Base-by-base conservation (phyloP, 176 grass and related monocot genomes). In the Bothriochloa decipiens region DNA sequence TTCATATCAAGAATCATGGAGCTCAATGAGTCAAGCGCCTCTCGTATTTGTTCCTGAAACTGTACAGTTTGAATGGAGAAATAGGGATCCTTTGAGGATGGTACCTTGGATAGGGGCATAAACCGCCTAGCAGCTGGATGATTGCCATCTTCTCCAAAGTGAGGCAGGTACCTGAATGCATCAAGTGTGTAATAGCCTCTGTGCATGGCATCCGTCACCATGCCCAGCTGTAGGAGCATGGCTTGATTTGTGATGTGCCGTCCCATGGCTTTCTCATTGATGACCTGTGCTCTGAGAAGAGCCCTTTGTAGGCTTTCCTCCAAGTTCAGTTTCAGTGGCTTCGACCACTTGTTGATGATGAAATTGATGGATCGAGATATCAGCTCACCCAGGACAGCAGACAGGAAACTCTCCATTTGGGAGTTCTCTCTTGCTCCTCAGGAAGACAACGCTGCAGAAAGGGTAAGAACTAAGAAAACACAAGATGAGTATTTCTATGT, bases 231-330 rank as follows among this genome's bases (percentile, higher is more conserved):
- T 1, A 4, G 65, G 6, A 42, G 15, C 46, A 84, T 68, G 14
- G 47, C 64, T 77, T 29, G 47, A 65, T 85, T 85, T 57, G 64
- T 85, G 36, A 77, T 70, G 7, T 70, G 64, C 6, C 64, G 35
- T 3, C 46, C 47, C 46, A 57, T 52, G 23, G 73, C 63, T 35
- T 84, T 73, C 0, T 77, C 63, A 5, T 33, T 3, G 47, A 85
- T 58, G 25, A 60, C 17, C 40, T 8, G 4, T 17, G 47, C 15
- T 50, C 47, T 4, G 0, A 82, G 15, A 50, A 50, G 15, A 50
- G 15, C 15, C 47, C 47, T 50, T 17, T 47, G 45, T 14, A 77
- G 53, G 25, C 39, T 27, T 2, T 61, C 53, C 41, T 27, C 25
- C 63, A 39, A 11, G 10, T 3, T 22, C 36, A n/a, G 17, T 12